Conservation (phyloP, 305 asterid species). For the Caryopteris hybrid region DNA sequence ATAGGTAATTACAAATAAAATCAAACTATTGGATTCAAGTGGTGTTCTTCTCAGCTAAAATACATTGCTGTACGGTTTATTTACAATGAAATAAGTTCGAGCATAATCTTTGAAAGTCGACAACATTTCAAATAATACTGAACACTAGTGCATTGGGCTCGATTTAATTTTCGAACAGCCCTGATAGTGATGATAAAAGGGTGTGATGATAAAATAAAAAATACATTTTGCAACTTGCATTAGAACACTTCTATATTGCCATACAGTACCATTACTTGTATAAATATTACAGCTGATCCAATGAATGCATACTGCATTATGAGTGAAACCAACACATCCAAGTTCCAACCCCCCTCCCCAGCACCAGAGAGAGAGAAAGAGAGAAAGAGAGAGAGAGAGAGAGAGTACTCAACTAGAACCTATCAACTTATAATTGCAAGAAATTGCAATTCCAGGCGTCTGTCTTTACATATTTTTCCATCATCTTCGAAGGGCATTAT, state of each 20-base stretch:
- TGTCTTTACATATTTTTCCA: constrained; percentile 18
- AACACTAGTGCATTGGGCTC: too few relatives aligned
- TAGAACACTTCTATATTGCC: neutral
- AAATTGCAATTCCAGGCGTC: neutral
- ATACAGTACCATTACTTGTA: neutral
- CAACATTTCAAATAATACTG: too few relatives aligned
- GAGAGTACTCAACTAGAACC: neutral
- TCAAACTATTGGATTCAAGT: too few relatives aligned
- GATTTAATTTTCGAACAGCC: too few relatives aligned
- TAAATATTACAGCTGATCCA: neutral
- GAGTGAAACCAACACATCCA: constrained; percentile 1
- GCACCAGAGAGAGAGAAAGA: neutral
- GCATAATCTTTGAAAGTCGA: too few relatives aligned
- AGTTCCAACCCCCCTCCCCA: neutral
- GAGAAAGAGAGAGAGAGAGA: neutral
- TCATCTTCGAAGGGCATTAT: neutral
- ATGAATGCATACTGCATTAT: constrained; percentile 9
- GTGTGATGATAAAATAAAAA: neutral
- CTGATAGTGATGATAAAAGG: neutral
- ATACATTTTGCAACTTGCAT: neutral
- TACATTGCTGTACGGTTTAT: too few relatives aligned
- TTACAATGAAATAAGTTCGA: too few relatives aligned
- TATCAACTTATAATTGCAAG: constrained; percentile 8
- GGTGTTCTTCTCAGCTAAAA: too few relatives aligned
- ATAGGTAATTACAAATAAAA: too few relatives aligned